Evolutionary conservation across 176 grass and related monocot species (phyloP).

Genomic region (Elaeis guineensis): DNA sequence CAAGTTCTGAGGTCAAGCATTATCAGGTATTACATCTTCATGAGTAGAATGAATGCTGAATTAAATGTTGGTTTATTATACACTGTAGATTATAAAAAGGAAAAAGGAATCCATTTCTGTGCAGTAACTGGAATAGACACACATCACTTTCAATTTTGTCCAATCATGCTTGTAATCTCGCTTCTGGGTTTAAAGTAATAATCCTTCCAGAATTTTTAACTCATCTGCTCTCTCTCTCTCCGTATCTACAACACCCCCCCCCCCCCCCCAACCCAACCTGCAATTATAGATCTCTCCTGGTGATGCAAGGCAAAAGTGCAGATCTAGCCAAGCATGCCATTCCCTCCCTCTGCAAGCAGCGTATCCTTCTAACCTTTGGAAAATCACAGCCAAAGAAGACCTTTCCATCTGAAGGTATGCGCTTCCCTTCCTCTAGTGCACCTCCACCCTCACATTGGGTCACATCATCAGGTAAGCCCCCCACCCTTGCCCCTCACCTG

Average conservation of each 20-base stretch:
- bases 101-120: too few species aligned
- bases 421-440: slow-evolving; percentile 25
- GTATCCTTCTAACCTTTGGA: slow-evolving; percentile 56
- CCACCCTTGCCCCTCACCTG: slow-evolving; percentile 25
- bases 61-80: too few species aligned
- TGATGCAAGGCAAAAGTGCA: slow-evolving; percentile 56
- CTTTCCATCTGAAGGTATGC: slow-evolving; percentile 20
- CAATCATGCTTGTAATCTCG: too few species aligned
- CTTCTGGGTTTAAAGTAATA: too few species aligned
- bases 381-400: slow-evolving; percentile 50
- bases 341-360: slow-evolving; percentile 38
- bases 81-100: too few species aligned
- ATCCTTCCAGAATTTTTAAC: background rate
- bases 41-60: too few species aligned
- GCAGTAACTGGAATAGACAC: too few species aligned
- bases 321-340: slow-evolving; percentile 60
- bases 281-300: slow-evolving; percentile 41
- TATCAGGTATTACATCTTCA: too few species aligned
- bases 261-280: background rate
- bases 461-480: slow-evolving; percentile 34
- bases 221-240: slow-evolving; percentile 1
- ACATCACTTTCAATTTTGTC: too few species aligned
- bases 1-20: too few species aligned
- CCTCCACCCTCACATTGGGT: slow-evolving; percentile 37
- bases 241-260: too few species aligned